Percentiles rank a stretch among this genome's conserved stretches.
Evolutionary conservation across 345 rosid genomes (phyloP).

Genomic region (Citrus sinensis): DVS_A1.0 CM039163.1:43434501-43435000

Average conservation of each 20-base stretch:
- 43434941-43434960: neutral
- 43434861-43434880: too few species aligned
- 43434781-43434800: too few species aligned
- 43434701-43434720: too few species aligned
- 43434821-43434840: too few species aligned
- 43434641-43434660: neutral
- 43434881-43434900: too few species aligned
- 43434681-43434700: neutral
- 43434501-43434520: too few species aligned
- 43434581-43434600: neutral
- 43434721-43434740: too few species aligned
- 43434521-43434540: too few species aligned
- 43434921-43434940: neutral
- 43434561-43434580: neutral
- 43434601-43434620: neutral
- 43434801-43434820: too few species aligned
- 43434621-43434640: slow-evolving; percentile 5
- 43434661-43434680: neutral
- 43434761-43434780: too few species aligned
- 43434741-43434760: too few species aligned
- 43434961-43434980: neutral
- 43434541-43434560: neutral
- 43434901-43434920: neutral
- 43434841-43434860: too few species aligned
- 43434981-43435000: neutral